phyloP scores from a whole-genome alignment of 2,329 filamentous ascomycete species.

The Alternaria conjuncta region DNA sequence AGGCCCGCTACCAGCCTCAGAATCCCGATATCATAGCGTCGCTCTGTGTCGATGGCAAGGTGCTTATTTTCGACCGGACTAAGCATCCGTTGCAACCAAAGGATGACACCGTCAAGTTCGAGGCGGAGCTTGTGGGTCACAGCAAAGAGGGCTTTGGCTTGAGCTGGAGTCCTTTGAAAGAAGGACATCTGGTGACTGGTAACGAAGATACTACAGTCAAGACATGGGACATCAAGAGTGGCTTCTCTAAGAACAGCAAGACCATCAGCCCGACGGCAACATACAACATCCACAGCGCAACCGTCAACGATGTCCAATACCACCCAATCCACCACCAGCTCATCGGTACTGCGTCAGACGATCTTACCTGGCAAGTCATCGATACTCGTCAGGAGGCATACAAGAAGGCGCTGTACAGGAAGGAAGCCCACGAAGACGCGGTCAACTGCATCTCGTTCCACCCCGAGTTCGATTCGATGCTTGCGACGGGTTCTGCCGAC shows the following conservation, averaged over 20 bases:
- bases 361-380: conserved; percentile 89
- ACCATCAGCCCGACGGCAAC: conserved; percentile 73
- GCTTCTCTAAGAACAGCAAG: conserved; percentile 72
- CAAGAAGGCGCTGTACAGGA: conserved; percentile 71
- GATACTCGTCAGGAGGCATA: conserved; percentile 76
- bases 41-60: conserved; percentile 83
- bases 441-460: conserved; percentile 98
- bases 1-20: conserved; percentile 95
- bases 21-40: conserved; percentile 97
- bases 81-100: conserved; percentile 83
- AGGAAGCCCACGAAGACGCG: conserved; percentile 83
- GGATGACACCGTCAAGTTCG: conserved; percentile 70
- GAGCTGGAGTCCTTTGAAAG: conserved; percentile 85
- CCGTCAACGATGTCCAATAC: conserved; percentile 97
- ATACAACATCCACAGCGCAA: conserved; percentile 86
- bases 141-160: conserved; percentile 89
- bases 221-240: conserved; percentile 83
- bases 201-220: conserved; percentile 92
- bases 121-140: conserved; percentile 86
- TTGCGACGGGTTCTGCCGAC: conserved; percentile 93
- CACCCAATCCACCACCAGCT: conserved; percentile 81
- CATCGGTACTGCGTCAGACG: conserved; percentile 93
- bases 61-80: conserved; percentile 93
- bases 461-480: conserved; percentile 83
- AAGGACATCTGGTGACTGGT: conserved; percentile 84